Base-by-base conservation (phyloP, 2,329 filamentous ascomycete species). In the Grosmannia clavigera region DNA sequence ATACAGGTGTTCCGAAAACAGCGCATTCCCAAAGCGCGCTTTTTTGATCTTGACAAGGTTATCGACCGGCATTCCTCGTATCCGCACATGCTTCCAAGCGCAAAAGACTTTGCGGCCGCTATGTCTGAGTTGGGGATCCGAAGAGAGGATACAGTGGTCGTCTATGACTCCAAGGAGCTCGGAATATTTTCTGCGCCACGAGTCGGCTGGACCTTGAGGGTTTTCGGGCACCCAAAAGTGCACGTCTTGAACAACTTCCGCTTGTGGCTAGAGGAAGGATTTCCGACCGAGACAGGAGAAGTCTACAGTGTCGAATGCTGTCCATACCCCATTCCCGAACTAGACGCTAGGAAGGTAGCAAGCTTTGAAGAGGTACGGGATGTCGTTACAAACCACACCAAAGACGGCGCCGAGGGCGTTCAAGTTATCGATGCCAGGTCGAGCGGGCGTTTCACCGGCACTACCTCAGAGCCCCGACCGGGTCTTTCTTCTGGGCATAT, bases 221-320 rank as follows among this genome's bases (percentile, higher is more conserved):
- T 90, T 40, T 97, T 97, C 72, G 94, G 94, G 1, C 94, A 99
- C 71, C 78, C 84, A 53, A 86, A 84, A 64, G 92, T 99, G 16
- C 91, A 96, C 71, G 75, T 99, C 22, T 76, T 99, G 60, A 95
- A 99, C 76, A 99, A 99, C 75, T 99, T 96, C 76, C 88, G 86
- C 71, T 74, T 88, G n/a, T 99, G 92, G 90, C 85, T 92, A 1
- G 87, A 92, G 40, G 80, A 95, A 68, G 90, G 88, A 1, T 82
- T 85, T 65, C 88, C 91, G 0, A 87, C 86, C 0, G 91, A 96
- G 75, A 84, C 84, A n/a, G 92, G 92, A 58, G 76, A 88, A 71
- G 73, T 88, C 58, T 86, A 83, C 72, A 83, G 76, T 60, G 81
- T 86, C 53, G 83, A 86, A 68, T 85, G 83, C 69, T 82, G 80